Evolutionary conservation across 2,329 filamentous ascomycete species (phyloP), one percentile per base, ranked within the genome.

Genomic region (Trichoderma sp.): DNA sequence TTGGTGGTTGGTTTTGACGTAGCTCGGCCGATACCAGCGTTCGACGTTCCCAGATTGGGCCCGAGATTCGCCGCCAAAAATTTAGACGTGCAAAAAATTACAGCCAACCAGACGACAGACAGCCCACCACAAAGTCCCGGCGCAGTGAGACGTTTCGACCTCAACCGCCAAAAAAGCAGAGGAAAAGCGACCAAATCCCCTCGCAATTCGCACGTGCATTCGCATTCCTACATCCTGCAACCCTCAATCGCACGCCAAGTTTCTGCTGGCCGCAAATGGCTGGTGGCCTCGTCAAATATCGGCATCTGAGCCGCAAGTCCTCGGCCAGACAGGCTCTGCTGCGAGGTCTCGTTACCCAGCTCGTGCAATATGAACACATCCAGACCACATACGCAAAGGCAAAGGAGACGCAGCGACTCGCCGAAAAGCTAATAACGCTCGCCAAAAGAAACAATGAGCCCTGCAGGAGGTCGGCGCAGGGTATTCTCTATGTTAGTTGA

Each of bases 381-480:
- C 91, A 92, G 74, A 99, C 96, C 65, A 97, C 96, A 84, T 98
- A 93, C 88, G 91, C 92, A 81, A 98, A 98, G 84, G 96, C 96
- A 62, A 99, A 98, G 84, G 96, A 99, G 85, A 93, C 96, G 23
- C 96, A 99, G 84, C 88, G 93, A 57, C 82, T 98, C 76, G 96
- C 95, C 8, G 96, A 99, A 80, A 97, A 97, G 85, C 86, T 98
- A 76, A 95, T 99, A 78, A 98, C 95, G 5, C 82, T 97, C 77
- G 95, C 93, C 23, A 99, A 98, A 88, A 92, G 91, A 84, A 94
- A 98, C 81, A 97, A 95, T 53, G 91, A 94, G 78, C 93, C 93
- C 23, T 92, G 91, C 73, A 88, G 89, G 80, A 87, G 90, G 79
- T 89, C 88, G 76, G 95, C 94, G n/a, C 85, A 91, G 77, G 89